Evolutionary conservation across 805 yeast species (phyloP).

Genomic region (Schwanniomyces vanrijiae): DNA sequence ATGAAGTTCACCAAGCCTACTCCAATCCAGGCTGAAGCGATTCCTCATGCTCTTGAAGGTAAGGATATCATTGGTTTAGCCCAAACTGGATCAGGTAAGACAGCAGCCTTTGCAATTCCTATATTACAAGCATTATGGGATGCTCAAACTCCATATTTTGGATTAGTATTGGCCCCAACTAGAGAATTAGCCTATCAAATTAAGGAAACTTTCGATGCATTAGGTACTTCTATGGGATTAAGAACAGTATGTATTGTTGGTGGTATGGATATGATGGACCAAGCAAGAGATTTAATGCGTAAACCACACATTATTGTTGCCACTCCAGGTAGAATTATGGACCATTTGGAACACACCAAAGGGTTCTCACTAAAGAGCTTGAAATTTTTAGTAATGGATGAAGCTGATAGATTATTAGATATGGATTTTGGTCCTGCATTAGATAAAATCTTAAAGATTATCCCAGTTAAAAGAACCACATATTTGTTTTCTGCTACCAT

Average conservation of each 20-base stretch:
- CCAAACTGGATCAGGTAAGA: constrained; percentile 97
- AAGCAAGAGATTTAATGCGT: constrained; percentile 88
- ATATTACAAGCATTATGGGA: constrained; percentile 89
- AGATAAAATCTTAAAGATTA: constrained; percentile 78
- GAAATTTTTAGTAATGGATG: constrained; percentile 89
- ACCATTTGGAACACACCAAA: constrained; percentile 88
- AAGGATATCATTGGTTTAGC: constrained; percentile 95
- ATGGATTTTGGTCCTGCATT: constrained; percentile 96
- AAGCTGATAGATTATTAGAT: constrained; percentile 93
- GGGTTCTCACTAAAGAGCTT: constrained; percentile 81
- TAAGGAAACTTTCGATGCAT: constrained; percentile 91
- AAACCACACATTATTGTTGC: constrained; percentile 95
- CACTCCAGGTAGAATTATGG: constrained; percentile 92
- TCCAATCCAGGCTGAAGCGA: constrained; percentile 88
- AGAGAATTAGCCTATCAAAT: constrained; percentile 86
- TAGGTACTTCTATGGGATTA: constrained; percentile 92
- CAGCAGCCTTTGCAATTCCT: constrained; percentile 98
- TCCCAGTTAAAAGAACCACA: constrained; percentile 82
- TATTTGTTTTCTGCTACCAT: constrained; percentile 95
- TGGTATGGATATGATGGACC: constrained; percentile 98
- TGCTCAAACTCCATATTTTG: constrained; percentile 84
- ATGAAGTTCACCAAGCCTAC: constrained; percentile 83
- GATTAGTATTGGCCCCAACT: constrained; percentile 84
- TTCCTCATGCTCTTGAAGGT: constrained; percentile 88
- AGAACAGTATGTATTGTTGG: constrained; percentile 88